phyloP scores from a whole-genome alignment of 2,329 filamentous ascomycete genomes.

The Botrytis medusae region DNA sequence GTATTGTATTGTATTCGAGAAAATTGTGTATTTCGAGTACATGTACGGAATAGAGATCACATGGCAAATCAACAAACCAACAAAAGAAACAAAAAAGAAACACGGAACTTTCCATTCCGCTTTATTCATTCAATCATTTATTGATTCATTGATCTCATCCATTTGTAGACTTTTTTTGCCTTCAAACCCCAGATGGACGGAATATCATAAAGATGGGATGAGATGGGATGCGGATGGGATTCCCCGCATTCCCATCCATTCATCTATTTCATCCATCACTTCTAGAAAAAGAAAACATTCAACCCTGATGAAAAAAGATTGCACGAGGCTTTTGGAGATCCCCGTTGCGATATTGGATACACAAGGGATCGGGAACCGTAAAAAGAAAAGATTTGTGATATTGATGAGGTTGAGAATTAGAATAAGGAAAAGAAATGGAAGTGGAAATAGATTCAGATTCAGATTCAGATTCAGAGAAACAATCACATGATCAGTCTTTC shows the following conservation, averaged over 20 bases:
- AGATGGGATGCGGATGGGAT: neutral
- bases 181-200: neutral
- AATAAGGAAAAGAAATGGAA: no score
- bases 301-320: no score
- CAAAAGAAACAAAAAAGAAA: neutral
- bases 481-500: neutral
- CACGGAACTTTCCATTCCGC: neutral
- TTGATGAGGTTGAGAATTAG: no score
- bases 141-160: neutral
- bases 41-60: neutral
- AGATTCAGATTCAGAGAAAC: neutral
- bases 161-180: neutral
- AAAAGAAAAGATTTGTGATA: neutral
- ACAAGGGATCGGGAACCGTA: neutral
- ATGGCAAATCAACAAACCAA: neutral
- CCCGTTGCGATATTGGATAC: neutral
- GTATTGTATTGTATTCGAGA: neutral
- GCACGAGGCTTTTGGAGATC: neutral
- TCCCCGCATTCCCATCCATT: neutral
- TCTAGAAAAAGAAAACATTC: no score
- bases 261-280: no score
- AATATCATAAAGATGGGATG: neutral
- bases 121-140: neutral
- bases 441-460: no score
- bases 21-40: neutral